phyloP scores from a whole-genome alignment of 257 asterid genomes.

The Capsicum rhomboideum region DNA sequence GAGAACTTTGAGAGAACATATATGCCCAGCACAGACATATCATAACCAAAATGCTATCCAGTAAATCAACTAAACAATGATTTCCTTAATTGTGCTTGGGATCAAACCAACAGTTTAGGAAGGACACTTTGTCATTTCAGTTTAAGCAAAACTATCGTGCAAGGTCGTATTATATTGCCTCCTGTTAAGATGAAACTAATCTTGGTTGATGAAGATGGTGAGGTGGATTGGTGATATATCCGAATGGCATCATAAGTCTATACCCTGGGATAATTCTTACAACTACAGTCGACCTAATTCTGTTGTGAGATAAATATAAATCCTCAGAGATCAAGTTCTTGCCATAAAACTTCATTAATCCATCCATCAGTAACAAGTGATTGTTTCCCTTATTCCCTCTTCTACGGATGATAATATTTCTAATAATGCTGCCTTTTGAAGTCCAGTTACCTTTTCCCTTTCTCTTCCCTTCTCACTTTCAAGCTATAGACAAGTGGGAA shows the following conservation, averaged over 20 bases:
- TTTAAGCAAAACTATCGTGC: background rate
- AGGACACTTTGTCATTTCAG: background rate
- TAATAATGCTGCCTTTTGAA: fast-evolving
- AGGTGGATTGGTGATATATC: background rate
- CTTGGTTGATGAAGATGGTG: background rate
- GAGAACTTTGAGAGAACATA: background rate
- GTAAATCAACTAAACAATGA: background rate
- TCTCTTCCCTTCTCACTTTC: background rate
- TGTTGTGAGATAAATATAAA: background rate
- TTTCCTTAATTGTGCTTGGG: background rate
- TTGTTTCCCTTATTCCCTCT: background rate
- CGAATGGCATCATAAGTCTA: background rate
- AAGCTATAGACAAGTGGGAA: background rate
- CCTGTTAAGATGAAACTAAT: background rate
- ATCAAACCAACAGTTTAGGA: background rate
- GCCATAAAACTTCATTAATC: background rate
- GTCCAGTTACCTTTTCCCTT: background rate
- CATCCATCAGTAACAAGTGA: background rate
- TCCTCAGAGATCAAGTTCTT: background rate
- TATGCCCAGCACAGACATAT: background rate
- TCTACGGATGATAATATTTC: background rate
- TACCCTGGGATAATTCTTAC: background rate
- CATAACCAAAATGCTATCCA: background rate
- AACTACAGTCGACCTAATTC: background rate
- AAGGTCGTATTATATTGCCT: background rate